Percentiles rank a stretch among this genome's conserved stretches.
Conservation (phyloP, 1,139 yeast species). For the Sugiyamaella paludigena region DNA sequence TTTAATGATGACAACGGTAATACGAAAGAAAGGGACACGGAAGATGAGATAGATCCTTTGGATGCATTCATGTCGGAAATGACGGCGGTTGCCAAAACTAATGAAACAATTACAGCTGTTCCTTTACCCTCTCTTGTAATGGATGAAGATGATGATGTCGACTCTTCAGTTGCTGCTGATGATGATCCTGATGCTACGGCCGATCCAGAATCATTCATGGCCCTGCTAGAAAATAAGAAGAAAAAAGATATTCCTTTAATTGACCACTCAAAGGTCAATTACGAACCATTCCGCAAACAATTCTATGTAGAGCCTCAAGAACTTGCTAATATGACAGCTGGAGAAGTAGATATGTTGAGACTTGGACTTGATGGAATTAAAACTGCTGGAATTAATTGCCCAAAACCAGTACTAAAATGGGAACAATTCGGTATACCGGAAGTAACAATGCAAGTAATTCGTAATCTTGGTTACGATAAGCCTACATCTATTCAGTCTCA, state of each 20-base stretch:
- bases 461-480: slow-evolving; percentile 49
- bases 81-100: slow-evolving; percentile 17
- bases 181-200: slow-evolving; percentile 29
- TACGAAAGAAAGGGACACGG: slow-evolving; percentile 4
- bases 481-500: slow-evolving; percentile 94
- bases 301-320: slow-evolving; percentile 70
- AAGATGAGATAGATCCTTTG: slow-evolving; percentile 40
- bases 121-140: slow-evolving; percentile 23
- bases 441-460: slow-evolving; percentile 52
- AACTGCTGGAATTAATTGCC: slow-evolving; percentile 57
- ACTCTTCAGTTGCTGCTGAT: slow-evolving; percentile 29
- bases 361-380: slow-evolving; percentile 59
- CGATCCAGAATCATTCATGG: slow-evolving; percentile 33
- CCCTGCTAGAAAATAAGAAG: slow-evolving; percentile 40
- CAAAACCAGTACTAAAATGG: slow-evolving; percentile 75
- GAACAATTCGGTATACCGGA: slow-evolving; percentile 75
- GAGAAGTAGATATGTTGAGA: slow-evolving; percentile 57
- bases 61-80: slow-evolving; percentile 40
- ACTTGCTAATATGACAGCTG: slow-evolving; percentile 44
- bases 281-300: slow-evolving; percentile 56
- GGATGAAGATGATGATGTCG: slow-evolving; percentile 26
- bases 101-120: slow-evolving; percentile 10
- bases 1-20: not conserved
- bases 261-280: slow-evolving; percentile 49
- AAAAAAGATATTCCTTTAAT: slow-evolving; percentile 44